Evolutionary conservation across 106 monocot genomes (phyloP).

Genomic region (Ottelia alismoides): DNA sequence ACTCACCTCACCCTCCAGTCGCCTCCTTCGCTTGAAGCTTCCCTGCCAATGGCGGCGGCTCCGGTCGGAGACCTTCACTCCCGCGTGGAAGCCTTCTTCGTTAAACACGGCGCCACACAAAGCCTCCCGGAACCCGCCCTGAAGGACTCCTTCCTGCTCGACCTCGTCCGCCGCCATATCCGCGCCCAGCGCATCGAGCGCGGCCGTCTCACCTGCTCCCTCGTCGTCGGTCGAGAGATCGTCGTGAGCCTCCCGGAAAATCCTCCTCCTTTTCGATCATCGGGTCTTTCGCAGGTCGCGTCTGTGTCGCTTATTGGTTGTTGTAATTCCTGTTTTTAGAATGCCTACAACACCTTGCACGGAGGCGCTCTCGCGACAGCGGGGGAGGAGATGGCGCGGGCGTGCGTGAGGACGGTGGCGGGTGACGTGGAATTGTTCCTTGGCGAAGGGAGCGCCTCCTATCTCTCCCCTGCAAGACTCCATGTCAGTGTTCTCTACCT

Average conservation of each 20-base stretch:
- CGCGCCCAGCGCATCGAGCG: conserved; percentile 24
- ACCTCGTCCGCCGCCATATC: conserved; percentile 32
- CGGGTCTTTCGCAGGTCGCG: neutral
- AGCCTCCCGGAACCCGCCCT: conserved; percentile 13
- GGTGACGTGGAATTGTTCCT: neutral
- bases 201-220: conserved; percentile 26
- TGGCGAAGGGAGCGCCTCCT: neutral
- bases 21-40: too few relatives aligned
- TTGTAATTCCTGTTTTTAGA: too few relatives aligned
- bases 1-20: too few relatives aligned
- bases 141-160: conserved; percentile 20
- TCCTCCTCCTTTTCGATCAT: neutral
- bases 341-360: neutral
- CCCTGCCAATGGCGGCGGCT: too few relatives aligned
- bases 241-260: neutral
- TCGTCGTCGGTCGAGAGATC: neutral
- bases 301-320: too few relatives aligned
- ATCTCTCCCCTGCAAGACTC: neutral
- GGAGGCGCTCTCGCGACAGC: neutral
- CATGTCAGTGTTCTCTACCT: neutral
- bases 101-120: neutral
- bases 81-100: conserved; percentile 16
- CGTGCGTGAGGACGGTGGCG: neutral
- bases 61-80: too few relatives aligned
- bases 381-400: neutral